Conservation (phyloP, 225 moss, liverwort and hornwort genomes). For the Lunularia cruciata region DNA sequence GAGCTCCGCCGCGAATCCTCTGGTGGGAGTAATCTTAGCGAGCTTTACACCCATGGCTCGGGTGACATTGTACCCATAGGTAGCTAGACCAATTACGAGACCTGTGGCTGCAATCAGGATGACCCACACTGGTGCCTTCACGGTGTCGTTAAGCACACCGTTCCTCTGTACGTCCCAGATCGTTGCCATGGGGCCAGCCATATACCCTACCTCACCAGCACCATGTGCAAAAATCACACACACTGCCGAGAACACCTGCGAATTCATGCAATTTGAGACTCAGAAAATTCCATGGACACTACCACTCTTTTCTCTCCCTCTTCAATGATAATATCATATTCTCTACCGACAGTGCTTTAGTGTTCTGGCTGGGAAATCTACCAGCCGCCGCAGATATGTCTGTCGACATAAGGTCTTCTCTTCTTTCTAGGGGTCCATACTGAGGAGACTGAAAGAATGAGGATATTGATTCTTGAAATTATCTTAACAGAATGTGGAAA, state of each 20-base stretch:
- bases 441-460: too few species aligned
- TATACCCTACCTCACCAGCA: slow-evolving; percentile 71
- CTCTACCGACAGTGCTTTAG: too few species aligned
- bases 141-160: slow-evolving; percentile 37
- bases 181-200: slow-evolving; percentile 63
- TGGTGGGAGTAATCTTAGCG: slow-evolving; percentile 65
- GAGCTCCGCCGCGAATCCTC: slow-evolving; percentile 73
- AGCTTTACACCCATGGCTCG: slow-evolving; percentile 71
- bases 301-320: too few species aligned
- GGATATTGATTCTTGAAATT: too few species aligned
- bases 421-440: too few species aligned
- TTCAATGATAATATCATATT: too few species aligned
- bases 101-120: slow-evolving; percentile 55
- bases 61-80: slow-evolving; percentile 77
- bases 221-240: slow-evolving; percentile 74
- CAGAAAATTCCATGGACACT: too few species aligned
- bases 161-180: slow-evolving; percentile 62
- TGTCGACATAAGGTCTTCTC: too few species aligned
- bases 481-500: too few species aligned
- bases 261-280: too few species aligned
- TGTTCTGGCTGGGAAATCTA: too few species aligned
- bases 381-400: too few species aligned
- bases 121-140: slow-evolving; percentile 56
- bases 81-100: slow-evolving; percentile 35
- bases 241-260: slow-evolving; percentile 59